A percentile compares a stretch with the other conserved stretches of the same genome.
Evolutionary conservation across 2,329 filamentous ascomycete genomes (phyloP).

Genomic region (Epichloe elymi): DNA sequence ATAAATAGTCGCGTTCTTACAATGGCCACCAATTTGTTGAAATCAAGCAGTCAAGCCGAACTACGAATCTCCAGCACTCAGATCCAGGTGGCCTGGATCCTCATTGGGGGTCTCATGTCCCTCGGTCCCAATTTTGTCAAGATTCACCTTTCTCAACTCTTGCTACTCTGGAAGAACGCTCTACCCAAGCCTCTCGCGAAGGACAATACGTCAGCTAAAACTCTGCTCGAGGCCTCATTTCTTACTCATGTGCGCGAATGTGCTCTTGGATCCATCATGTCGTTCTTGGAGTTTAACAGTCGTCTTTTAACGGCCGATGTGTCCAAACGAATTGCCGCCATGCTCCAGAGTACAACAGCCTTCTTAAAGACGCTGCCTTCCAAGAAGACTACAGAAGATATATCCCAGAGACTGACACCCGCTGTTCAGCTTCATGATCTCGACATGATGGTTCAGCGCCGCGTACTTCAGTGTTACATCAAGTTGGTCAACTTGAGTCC

Average conservation of each 20-base stretch:
- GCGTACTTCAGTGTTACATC: conserved; percentile 89
- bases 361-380: conserved; percentile 77
- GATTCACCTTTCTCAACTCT: conserved; percentile 86
- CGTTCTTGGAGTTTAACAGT: conserved; percentile 88
- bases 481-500: conserved; percentile 84
- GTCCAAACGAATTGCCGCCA: conserved; percentile 78
- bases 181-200: conserved; percentile 88
- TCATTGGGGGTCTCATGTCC: conserved; percentile 93
- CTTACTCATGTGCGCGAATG: conserved; percentile 91
- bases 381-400: conserved; percentile 78
- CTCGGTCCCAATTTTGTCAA: conserved; percentile 97
- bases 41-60: conserved; percentile 84
- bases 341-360: conserved; percentile 87
- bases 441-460: conserved; percentile 81
- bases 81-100: conserved; percentile 93
- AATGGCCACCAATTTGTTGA: conserved; percentile 82
- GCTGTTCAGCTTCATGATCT: conserved; percentile 81
- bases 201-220: conserved; percentile 75
- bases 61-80: conserved; percentile 84
- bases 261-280: conserved; percentile 77
- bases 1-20: conserved; percentile 85
- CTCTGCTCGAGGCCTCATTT: conserved; percentile 80
- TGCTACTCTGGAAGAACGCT: conserved; percentile 94
- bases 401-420: conserved; percentile 69
- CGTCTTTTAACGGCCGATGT: conserved; percentile 86